Evolutionary conservation across 2,329 filamentous ascomycete genomes (phyloP).

Genomic region (Lasiodiplodia hormozganensis): DNA sequence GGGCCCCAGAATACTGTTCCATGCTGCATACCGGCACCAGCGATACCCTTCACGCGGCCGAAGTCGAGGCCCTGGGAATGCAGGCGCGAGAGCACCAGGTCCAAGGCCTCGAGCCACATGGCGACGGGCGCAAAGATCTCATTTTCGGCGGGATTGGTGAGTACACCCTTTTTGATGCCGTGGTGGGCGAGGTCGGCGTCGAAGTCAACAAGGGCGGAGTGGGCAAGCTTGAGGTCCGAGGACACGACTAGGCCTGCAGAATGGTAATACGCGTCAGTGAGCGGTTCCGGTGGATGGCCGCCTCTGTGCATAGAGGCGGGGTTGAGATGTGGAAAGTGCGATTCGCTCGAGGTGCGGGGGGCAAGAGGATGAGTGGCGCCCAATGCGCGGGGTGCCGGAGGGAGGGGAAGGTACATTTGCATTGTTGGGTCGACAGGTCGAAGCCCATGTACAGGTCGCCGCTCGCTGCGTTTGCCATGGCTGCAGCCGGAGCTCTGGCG

Average conservation of each 20-base stretch:
- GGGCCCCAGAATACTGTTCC: conserved; percentile 93
- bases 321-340: not conserved
- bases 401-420: conserved; percentile 71
- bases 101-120: conserved; percentile 92
- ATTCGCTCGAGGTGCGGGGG: not conserved
- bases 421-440: conserved; percentile 94
- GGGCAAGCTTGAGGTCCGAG: conserved; percentile 78
- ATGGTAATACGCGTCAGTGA: not conserved
- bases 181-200: conserved; percentile 77
- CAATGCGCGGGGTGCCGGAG: not conserved
- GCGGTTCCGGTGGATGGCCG: not conserved
- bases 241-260: conserved; percentile 78
- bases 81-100: conserved; percentile 80
- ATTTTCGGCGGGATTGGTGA: conserved; percentile 78
- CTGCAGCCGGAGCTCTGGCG: not conserved
- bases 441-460: conserved; percentile 81
- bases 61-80: conserved; percentile 75
- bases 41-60: conserved; percentile 77
- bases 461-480: conserved; percentile 11
- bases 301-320: not conserved
- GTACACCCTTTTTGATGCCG: conserved; percentile 85
- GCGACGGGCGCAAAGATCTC: conserved; percentile 93
- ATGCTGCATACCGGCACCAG: conserved; percentile 95
- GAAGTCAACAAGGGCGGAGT: conserved; percentile 93
- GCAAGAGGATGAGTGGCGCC: not conserved